Percentiles rank a stretch among this genome's conserved stretches.
These are phyloP conservation scores for Starmerella cellae DNA, from an alignment of 805 yeast genomes.

Conservation along the genomic window DNA sequence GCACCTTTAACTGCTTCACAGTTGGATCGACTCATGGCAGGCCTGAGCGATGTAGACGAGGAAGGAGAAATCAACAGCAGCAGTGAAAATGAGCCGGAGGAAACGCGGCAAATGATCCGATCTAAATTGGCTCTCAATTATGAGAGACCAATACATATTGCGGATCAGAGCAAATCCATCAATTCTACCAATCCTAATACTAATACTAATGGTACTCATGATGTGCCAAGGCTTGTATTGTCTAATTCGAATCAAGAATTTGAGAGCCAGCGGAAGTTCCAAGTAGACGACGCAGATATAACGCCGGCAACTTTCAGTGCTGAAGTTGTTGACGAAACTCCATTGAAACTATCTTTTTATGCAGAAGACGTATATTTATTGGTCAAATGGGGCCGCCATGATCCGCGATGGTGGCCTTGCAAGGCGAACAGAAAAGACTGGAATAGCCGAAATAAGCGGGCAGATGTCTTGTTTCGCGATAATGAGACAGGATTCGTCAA, in stretches of 20 bases:
- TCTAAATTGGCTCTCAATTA: not conserved
- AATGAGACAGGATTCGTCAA: constrained; percentile 7
- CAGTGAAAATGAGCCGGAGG: not conserved
- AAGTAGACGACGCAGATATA: not conserved
- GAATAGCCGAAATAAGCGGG: not conserved
- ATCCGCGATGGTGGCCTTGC: constrained; percentile 17
- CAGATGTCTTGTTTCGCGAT: constrained; percentile 11
- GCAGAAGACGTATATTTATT: not conserved
- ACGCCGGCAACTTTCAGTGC: not conserved
- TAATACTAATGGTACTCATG: not conserved
- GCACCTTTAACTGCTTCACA: constrained; percentile 8
- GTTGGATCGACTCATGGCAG: constrained; percentile 5
- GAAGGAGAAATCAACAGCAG: not conserved
- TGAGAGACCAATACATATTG: not conserved
- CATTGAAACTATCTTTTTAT: constrained; percentile 2
- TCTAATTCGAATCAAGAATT: not conserved
- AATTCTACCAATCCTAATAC: not conserved
- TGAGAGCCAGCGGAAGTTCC: not conserved
- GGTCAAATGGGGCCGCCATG: constrained; percentile 1
- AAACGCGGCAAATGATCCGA: not conserved
- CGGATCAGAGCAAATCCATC: not conserved
- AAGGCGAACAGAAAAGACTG: constrained; percentile 6
- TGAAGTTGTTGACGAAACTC: constrained; percentile 17
- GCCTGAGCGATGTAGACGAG: not conserved
- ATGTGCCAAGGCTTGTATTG: too few relatives aligned